These are phyloP conservation scores for Hymenochaete sp. DNA, from an alignment of 1,284 basidiomycete species.

Conservation along the genomic window DNA sequence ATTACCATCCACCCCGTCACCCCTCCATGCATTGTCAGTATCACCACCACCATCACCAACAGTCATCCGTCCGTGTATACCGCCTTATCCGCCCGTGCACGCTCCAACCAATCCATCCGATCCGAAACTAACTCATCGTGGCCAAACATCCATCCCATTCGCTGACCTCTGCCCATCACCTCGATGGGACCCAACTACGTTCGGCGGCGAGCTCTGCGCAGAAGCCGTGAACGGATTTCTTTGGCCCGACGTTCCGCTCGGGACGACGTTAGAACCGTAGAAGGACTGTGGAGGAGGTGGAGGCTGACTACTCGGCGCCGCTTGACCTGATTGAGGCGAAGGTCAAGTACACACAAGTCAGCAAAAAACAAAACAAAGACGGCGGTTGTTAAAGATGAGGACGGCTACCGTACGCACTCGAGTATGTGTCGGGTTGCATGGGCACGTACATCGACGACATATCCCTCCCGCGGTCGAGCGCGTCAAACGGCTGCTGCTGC, in stretches of 20 bases:
- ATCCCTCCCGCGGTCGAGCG: slow-evolving; percentile 49
- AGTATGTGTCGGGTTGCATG: slow-evolving; percentile 69
- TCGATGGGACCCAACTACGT: slow-evolving; percentile 31
- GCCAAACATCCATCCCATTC: slow-evolving; percentile 69
- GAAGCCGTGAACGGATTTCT: slow-evolving; percentile 46
- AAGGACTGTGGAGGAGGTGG: slow-evolving; percentile 46
- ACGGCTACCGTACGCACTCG: slow-evolving; percentile 38
- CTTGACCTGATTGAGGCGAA: slow-evolving; percentile 28
- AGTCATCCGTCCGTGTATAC: too few species aligned
- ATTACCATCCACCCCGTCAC: too few species aligned
- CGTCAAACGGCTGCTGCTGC: slow-evolving; percentile 42
- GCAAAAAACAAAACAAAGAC: too few species aligned
- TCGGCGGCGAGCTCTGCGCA: slow-evolving; percentile 26
- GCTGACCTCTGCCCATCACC: slow-evolving; percentile 51
- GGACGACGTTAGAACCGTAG: slow-evolving; percentile 55
- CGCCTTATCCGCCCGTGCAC: too few species aligned
- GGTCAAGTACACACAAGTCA: too few species aligned
- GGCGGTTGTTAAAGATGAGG: too few species aligned
- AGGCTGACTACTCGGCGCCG: slow-evolving; percentile 29
- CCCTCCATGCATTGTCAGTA: too few species aligned
- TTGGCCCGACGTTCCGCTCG: slow-evolving; percentile 37
- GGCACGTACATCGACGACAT: slow-evolving; percentile 64
- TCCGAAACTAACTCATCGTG: slow-evolving; percentile 35
- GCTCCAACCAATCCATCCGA: too few species aligned
- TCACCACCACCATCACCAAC: too few species aligned